These are phyloP conservation scores for Sarocladiaceae sp. DNA, from an alignment of 2,329 filamentous ascomycete species.

Conservation along the genomic window DNA sequence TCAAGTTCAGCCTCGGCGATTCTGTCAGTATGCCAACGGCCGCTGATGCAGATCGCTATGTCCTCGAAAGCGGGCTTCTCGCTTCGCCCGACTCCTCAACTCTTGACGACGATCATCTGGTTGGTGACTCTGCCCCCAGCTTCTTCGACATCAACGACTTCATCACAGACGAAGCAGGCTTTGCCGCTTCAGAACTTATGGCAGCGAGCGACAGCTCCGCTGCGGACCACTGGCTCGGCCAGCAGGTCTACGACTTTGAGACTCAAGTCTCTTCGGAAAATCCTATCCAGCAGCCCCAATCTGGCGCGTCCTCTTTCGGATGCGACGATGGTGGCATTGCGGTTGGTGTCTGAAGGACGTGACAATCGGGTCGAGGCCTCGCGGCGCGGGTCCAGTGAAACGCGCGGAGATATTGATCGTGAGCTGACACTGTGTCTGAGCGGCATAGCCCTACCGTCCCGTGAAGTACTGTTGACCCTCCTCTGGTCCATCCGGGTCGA, in stretches of 20 bases:
- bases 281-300: conserved; percentile 66
- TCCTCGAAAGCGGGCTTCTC: conserved; percentile 71
- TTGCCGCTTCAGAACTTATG: conserved; percentile 40
- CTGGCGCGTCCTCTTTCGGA: conserved; percentile 67
- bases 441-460: conserved; percentile 35
- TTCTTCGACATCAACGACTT: conserved; percentile 44
- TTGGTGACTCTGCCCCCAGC: conserved; percentile 49
- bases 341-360: conserved; percentile 58
- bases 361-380: conserved; percentile 38
- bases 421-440: conserved; percentile 30
- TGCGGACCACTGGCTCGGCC: conserved; percentile 44
- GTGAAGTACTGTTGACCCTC: conserved; percentile 41
- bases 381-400: conserved; percentile 24
- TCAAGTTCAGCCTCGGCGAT: conserved; percentile 62
- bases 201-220: conserved; percentile 41
- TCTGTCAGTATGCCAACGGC: conserved; percentile 61
- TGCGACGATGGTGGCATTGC: conserved; percentile 69
- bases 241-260: conserved; percentile 47
- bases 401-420: conserved; percentile 27
- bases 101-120: conserved; percentile 63
- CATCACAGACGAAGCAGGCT: conserved; percentile 45
- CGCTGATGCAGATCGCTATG: conserved; percentile 67
- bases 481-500: conserved; percentile 40
- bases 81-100: conserved; percentile 62
- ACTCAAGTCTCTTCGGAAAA: conserved; percentile 55